Conservation (phyloP, 495 filamentous ascomycete species). For the Amorphotheca resinae region DNA sequence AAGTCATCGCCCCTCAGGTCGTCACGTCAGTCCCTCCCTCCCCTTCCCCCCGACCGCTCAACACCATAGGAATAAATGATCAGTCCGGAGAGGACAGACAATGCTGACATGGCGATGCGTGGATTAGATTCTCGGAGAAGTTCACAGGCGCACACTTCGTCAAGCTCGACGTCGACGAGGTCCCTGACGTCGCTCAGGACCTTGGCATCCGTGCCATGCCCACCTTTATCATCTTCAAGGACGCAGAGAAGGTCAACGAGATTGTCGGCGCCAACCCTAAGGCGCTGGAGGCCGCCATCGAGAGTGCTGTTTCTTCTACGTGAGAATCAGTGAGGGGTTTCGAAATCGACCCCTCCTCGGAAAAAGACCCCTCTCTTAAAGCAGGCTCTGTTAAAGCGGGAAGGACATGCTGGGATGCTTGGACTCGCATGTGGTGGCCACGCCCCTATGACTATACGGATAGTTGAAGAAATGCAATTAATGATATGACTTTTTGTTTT, state of each 20-base stretch:
- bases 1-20: constrained; percentile 66
- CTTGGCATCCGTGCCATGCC: constrained; percentile 90
- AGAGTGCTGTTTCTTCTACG: constrained; percentile 15
- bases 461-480: no score
- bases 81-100: no score
- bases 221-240: constrained; percentile 78
- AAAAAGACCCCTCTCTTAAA: no score
- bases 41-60: background rate
- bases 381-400: no score
- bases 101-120: constrained; percentile 4
- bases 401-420: no score
- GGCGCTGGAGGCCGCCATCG: constrained; percentile 44
- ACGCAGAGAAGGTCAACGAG: constrained; percentile 52
- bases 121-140: constrained; percentile 39
- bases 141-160: constrained; percentile 55
- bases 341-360: no score
- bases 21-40: constrained; percentile 38
- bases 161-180: constrained; percentile 88
- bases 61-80: background rate
- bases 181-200: constrained; percentile 63
- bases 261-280: constrained; percentile 73
- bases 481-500: no score
- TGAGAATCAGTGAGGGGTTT: no score
- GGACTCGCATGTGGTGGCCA: no score
- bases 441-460: no score